A percentile compares a stretch with the other conserved stretches of the same genome.
Conservation (phyloP, 768 basidiomycete genomes). For the Calvatia gigantea region DNA sequence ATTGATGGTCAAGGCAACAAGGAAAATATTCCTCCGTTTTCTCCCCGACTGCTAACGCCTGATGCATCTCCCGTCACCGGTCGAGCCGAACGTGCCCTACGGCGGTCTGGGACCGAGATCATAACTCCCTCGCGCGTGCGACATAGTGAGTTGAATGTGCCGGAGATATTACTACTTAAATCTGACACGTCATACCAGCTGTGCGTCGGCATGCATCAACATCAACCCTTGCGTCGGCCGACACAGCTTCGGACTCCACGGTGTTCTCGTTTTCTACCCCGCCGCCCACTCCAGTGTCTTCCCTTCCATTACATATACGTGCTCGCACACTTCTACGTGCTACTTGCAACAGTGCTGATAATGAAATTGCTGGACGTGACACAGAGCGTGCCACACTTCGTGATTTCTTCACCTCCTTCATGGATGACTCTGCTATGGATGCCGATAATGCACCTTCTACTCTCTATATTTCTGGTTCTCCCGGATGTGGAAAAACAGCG, state of each 20-base stretch:
- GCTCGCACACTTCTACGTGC: slow-evolving; percentile 69
- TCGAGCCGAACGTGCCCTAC: slow-evolving; percentile 36
- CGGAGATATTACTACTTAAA: not conserved
- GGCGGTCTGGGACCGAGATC: slow-evolving; percentile 34
- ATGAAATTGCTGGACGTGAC: slow-evolving; percentile 65
- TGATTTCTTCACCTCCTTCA: slow-evolving; percentile 57
- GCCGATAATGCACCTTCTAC: slow-evolving; percentile 33
- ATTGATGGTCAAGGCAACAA: slow-evolving; percentile 65
- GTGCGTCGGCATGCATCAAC: slow-evolving; percentile 46
- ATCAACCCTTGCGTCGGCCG: slow-evolving; percentile 39
- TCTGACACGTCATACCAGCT: slow-evolving; percentile 27
- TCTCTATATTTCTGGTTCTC: slow-evolving; percentile 89
- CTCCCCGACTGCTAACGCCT: slow-evolving; percentile 30
- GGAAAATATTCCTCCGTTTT: slow-evolving; percentile 73
- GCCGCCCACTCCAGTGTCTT: slow-evolving; percentile 54
- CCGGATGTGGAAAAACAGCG: slow-evolving; percentile 91
- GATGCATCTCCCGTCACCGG: slow-evolving; percentile 30
- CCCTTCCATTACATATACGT: slow-evolving; percentile 51
- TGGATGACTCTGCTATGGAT: slow-evolving; percentile 26
- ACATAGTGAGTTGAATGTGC: slow-evolving; percentile 34
- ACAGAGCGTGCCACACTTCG: slow-evolving; percentile 55
- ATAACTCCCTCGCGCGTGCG: slow-evolving; percentile 39
- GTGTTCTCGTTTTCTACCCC: slow-evolving; percentile 52
- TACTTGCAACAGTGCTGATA: slow-evolving; percentile 52
- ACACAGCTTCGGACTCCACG: slow-evolving; percentile 41